These are phyloP conservation scores for Diaporthe sp. DNA, from an alignment of 2,329 filamentous ascomycete species.

Conservation along the genomic window DNA sequence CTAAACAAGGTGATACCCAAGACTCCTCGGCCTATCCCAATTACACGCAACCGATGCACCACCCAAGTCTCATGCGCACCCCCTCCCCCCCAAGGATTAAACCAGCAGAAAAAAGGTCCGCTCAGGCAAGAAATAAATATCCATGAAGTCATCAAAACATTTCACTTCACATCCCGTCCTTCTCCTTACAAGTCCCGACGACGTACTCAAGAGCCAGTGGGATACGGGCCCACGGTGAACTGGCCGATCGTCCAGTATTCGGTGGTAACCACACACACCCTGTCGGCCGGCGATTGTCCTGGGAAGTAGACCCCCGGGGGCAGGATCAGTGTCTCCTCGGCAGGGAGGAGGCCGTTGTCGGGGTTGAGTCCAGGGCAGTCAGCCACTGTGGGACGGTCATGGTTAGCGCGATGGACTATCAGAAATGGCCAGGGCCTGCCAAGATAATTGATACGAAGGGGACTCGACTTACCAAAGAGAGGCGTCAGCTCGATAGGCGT, in stretches of 20 bases:
- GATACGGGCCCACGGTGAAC: neutral
- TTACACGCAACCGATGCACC: neutral
- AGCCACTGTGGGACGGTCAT: neutral
- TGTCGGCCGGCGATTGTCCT: neutral
- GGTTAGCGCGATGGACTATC: neutral
- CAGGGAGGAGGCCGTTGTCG: neutral
- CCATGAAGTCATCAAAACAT: neutral
- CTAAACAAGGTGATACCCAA: neutral
- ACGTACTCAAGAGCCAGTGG: neutral
- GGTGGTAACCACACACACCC: neutral
- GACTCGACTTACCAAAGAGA: neutral
- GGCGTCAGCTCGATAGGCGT: conserved; percentile 40
- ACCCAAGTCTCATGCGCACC: neutral
- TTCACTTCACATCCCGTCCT: neutral
- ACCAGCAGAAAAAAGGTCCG: neutral
- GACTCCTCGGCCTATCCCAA: neutral
- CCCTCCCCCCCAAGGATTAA: neutral
- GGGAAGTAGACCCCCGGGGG: neutral
- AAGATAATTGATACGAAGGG: fast-evolving
- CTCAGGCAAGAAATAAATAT: neutral
- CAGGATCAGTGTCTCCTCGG: conserved; percentile 12
- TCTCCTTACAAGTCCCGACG: neutral
- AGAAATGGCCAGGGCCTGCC: neutral
- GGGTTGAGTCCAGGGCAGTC: conserved; percentile 11
- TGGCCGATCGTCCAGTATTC: conserved; percentile 14